Evolutionary conservation across 2,329 filamentous ascomycete species (phyloP), one percentile per base, ranked within the genome.

Genomic region (Paecilomyces fulvus): DNA sequence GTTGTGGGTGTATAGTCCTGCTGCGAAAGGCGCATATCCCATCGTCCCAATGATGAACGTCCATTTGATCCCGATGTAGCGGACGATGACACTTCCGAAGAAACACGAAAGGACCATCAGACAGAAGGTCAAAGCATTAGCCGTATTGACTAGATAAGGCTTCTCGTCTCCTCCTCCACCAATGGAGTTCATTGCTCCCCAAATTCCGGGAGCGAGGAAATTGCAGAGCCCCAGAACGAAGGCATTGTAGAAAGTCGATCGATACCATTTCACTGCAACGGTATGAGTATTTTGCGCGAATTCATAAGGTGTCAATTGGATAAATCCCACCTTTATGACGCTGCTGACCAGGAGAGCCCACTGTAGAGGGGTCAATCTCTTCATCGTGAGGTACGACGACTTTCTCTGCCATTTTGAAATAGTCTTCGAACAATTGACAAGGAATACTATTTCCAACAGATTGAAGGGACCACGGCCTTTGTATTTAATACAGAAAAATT

Each of bases 101-200:
- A 80, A 84, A 65, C 87, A 89, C 0, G 84, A 87, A 0, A 90
- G 65, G 0, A 89, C 83, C 86, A 89, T 89, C 7, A 89, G 77
- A 51, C 83, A 84, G 65, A 90, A 90, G 0, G 86, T 88, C 43
- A 89, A 69, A 0, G 86, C 83, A 61, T 90, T 90, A 12, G 85
- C 86, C 0, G 83, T 79, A 63, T 89, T 89, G 52, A 90, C 83
- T 1, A 89, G 77, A 63, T 84, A 79, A 0, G 87, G 87, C 8
- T 79, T 78, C 60, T 84, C 78, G 30, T 82, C 78, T 2, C 87
- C 87, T 52, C 87, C 87, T 1, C 85, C 87, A 9, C 87, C 87
- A 0, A 90, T 79, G 0, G 81, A 84, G 72, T 89, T 89, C 85
- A 89, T 87, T 7, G 85, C 85, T 11, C 79, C 80, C 86, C 86